Evolutionary conservation across 805 yeast genomes (phyloP).

Genomic region (Yarrowia sp.): DNA sequence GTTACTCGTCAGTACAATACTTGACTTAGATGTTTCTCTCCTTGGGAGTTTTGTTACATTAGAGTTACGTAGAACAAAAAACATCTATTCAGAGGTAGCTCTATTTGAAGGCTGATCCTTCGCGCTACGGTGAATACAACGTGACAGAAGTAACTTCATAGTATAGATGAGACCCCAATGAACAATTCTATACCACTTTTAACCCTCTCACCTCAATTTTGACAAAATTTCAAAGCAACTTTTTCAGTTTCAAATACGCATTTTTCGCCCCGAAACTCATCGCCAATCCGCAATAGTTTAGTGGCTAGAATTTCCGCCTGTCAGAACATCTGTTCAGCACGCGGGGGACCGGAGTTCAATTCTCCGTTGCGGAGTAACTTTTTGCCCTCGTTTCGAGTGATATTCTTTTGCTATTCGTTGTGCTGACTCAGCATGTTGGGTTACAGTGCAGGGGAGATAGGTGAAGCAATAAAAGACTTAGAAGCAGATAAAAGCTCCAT

Average conservation of each 20-base stretch:
- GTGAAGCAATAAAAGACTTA: too few relatives aligned
- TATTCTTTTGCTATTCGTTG: not conserved
- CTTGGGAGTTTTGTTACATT: too few relatives aligned
- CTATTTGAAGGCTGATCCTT: too few relatives aligned
- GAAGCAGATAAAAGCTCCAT: too few relatives aligned
- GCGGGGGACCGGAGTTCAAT: constrained; percentile 37
- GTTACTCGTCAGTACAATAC: too few relatives aligned
- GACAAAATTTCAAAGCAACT: not conserved
- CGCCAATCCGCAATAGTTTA: constrained; percentile 47
- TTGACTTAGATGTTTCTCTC: too few relatives aligned
- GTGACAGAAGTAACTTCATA: too few relatives aligned
- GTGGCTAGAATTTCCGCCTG: constrained; percentile 54
- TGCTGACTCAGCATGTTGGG: constrained; percentile 7
- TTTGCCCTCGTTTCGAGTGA: not conserved
- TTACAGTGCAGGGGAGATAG: not conserved
- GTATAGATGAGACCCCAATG: too few relatives aligned
- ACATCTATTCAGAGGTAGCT: too few relatives aligned
- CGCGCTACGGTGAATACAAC: too few relatives aligned
- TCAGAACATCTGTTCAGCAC: constrained; percentile 43
- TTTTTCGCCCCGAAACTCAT: not conserved
- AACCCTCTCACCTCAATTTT: not conserved
- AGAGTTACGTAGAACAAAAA: too few relatives aligned
- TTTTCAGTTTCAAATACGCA: not conserved
- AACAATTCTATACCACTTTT: not conserved
- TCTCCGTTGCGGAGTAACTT: constrained; percentile 33